Conservation (phyloP, 257 asterid species). For the Rubia yunnanensis region DNA sequence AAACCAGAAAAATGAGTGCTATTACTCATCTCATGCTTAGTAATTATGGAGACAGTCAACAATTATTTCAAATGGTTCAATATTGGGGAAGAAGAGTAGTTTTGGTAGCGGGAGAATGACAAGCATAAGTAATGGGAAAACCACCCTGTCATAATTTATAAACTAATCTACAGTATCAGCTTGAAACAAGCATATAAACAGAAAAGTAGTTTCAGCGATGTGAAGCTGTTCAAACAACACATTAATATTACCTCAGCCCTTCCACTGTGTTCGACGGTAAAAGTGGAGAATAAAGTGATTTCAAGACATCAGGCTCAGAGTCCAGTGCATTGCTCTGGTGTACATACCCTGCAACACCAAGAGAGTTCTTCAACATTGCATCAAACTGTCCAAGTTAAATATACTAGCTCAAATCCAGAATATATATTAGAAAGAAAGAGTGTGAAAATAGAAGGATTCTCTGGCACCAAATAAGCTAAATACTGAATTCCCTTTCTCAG, state of each 20-base stretch:
- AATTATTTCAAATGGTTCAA: not conserved
- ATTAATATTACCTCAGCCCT: constrained; percentile 65
- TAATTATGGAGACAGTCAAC: not conserved
- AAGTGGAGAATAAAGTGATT: constrained; percentile 89
- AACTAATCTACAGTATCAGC: not conserved
- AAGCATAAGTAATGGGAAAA: not conserved
- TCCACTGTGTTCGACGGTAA: constrained; percentile 83
- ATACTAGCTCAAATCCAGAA: constrained; percentile 1
- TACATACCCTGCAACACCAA: constrained; percentile 65
- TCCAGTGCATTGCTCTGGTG: constrained; percentile 84
- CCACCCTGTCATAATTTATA: not conserved
- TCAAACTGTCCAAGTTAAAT: not conserved
- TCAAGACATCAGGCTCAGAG: constrained; percentile 91
- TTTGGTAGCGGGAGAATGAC: not conserved
- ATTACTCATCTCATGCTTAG: not conserved
- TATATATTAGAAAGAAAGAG: not conserved
- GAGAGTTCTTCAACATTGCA: constrained; percentile 7
- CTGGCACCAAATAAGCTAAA: not conserved
- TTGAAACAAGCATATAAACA: constrained; percentile 4
- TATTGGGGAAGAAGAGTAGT: not conserved
- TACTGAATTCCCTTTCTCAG: not conserved
- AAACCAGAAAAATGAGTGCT: not conserved
- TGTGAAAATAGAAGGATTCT: not conserved
- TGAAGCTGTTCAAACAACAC: not conserved
- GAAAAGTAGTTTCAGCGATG: not conserved